Conservation (phyloP, 139 green algal genomes). For the Volvox reticuliferus region DNA sequence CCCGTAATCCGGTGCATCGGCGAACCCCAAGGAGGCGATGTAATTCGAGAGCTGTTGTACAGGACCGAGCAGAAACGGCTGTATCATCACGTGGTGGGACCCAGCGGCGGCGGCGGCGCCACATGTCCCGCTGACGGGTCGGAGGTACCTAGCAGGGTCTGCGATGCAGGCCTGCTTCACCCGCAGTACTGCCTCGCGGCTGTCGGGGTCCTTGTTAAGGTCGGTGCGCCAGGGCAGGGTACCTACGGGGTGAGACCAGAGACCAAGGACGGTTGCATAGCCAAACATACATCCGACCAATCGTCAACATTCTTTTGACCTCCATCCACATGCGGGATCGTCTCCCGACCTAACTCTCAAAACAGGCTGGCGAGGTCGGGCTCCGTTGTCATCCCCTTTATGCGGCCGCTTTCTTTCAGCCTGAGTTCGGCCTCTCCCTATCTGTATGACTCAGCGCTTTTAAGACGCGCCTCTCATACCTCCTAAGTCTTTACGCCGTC, state of each 20-base stretch:
- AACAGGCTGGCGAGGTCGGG: no score
- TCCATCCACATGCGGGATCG: no score
- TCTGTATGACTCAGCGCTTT: no score
- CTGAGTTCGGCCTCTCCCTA: no score
- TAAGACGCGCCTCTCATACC: no score
- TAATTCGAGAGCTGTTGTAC: slow-evolving; percentile 42
- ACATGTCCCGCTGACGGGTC: neutral
- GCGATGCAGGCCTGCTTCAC: slow-evolving; percentile 33
- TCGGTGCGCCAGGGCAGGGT: slow-evolving; percentile 48
- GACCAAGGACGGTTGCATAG: no score
- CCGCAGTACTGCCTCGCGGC: slow-evolving; percentile 18
- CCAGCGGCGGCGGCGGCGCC: neutral
- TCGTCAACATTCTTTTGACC: no score
- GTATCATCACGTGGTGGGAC: neutral
- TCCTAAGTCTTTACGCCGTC: no score
- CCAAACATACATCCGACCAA: no score
- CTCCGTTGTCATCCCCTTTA: no score
- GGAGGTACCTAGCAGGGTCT: slow-evolving; percentile 25
- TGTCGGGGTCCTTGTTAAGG: slow-evolving; percentile 20
- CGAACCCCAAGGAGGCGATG: slow-evolving; percentile 45
- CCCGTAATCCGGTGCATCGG: slow-evolving; percentile 48
- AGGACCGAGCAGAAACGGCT: neutral
- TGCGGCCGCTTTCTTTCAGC: no score
- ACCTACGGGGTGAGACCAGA: neutral
- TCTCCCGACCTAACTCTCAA: no score